Base-by-base conservation (phyloP, 2,329 filamentous ascomycete genomes). In the Magnaporthiopsis rhizophila region DNA sequence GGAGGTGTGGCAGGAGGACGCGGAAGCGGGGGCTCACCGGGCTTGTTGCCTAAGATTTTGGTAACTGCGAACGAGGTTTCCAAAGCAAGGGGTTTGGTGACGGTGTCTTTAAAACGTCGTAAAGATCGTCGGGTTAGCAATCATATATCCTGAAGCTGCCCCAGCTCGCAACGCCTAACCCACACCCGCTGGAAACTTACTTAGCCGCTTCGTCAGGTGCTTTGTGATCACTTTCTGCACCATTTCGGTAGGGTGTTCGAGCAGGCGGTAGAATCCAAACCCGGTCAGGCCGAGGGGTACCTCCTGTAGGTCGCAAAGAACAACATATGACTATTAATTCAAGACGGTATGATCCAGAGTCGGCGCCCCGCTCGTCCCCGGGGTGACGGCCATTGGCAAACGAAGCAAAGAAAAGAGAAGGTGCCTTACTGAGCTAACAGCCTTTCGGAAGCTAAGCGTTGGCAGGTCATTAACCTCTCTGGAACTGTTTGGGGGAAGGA, bases 121-220 rank as follows among this genome's bases (percentile, higher is more conserved):
- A 2, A 2, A 13, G 15, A 11, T 9, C 12, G 36, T 13, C 8
- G 11, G 8, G 36, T 38, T 38, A 38, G 11, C 21, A 59, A 32
- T 3, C 28, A 8, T 32, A 1, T 5, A 3, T 30, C 28, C 5
- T 30, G 28, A 30, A 30, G 28, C 28, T 5, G 58, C 15, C 15
- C n/a, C 21, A 2, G 7, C 58, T 32, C 18, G 36, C 12, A 8
- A 13, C 11, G 34, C 36, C 36, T 38, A 3, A 12, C 2, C 15
- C 9, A 2, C 28, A 11, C 36, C 13, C 36, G 9, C 28, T 38
- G 11, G 36, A 11, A 21, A 59, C 58, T 59, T 59, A 59, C 58
- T 59, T 32, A 59, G 58, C 28, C 58, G 58, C 28, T 59, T 59
- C 26, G 58, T 59, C 28, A 59, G 24, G 34, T 59, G 58, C 18